phyloP scores from a whole-genome alignment of 2,329 filamentous ascomycete species.

The Aspergillus brunneoviolaceus region DNA sequence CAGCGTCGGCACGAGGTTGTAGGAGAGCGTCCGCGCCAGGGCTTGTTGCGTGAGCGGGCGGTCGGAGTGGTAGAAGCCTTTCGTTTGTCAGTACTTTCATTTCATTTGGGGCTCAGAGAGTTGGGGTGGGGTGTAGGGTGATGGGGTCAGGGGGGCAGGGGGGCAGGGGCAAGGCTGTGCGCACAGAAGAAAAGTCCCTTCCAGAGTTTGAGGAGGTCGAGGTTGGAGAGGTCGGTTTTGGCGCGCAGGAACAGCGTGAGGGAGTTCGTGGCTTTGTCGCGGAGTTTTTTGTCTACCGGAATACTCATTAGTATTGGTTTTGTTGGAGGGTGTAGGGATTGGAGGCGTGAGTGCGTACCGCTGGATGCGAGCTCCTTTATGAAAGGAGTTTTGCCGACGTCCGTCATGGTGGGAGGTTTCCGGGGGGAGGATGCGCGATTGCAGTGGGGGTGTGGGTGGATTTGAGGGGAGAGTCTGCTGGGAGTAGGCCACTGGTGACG shows the following conservation, averaged over 20 bases:
- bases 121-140: too few relatives aligned
- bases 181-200: constrained; percentile 86
- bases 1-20: constrained; percentile 61
- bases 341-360: constrained; percentile 53
- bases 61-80: constrained; percentile 86
- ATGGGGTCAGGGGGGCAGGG: neutral
- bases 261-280: constrained; percentile 73
- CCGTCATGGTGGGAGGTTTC: constrained; percentile 26
- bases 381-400: constrained; percentile 62
- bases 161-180: constrained; percentile 15
- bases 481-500: neutral
- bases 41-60: constrained; percentile 82
- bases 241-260: constrained; percentile 75
- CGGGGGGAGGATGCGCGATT: too few relatives aligned
- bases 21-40: constrained; percentile 74
- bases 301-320: constrained; percentile 10
- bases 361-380: constrained; percentile 82
- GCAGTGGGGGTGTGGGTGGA: too few relatives aligned
- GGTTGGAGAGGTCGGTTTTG: constrained; percentile 59
- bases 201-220: constrained; percentile 86
- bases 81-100: neutral
- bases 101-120: too few relatives aligned
- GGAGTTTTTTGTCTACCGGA: constrained; percentile 68
- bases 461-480: too few relatives aligned
- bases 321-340: neutral